These are phyloP conservation scores for Paraphaeosphaeria minitans DNA, from an alignment of 2,329 filamentous ascomycete species.

Conservation along the genomic window DNA sequence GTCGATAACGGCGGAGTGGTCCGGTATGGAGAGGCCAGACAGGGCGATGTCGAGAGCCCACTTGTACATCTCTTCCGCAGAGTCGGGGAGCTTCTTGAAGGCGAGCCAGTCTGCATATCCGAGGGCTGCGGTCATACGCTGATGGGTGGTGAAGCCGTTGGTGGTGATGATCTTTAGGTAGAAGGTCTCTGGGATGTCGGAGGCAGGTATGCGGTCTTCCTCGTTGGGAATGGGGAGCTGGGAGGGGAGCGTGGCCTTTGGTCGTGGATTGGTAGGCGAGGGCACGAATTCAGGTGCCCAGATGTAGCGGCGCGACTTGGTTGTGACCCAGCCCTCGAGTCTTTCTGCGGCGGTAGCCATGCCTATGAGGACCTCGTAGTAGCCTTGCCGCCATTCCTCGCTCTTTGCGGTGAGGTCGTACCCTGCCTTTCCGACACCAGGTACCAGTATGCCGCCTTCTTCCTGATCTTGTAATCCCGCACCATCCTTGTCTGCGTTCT, in stretches of 20 bases:
- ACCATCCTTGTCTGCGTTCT: constrained; percentile 72
- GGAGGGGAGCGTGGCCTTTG: constrained; percentile 71
- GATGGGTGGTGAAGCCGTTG: constrained; percentile 75
- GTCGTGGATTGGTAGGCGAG: constrained; percentile 82
- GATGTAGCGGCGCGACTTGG: constrained; percentile 64
- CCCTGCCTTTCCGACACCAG: constrained; percentile 52
- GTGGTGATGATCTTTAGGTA: constrained; percentile 85
- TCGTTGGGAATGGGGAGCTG: constrained; percentile 70
- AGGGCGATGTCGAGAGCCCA: constrained; percentile 78
- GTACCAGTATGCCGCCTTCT: constrained; percentile 53
- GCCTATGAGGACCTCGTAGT: constrained; percentile 81
- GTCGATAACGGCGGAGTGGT: constrained; percentile 60
- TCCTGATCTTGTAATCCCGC: constrained; percentile 64
- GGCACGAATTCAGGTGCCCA: constrained; percentile 76
- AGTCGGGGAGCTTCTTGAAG: constrained; percentile 70
- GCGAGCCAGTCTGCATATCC: constrained; percentile 86
- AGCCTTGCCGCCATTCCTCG: constrained; percentile 84
- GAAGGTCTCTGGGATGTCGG: constrained; percentile 69
- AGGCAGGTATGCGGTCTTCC: constrained; percentile 74
- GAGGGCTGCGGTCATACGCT: constrained; percentile 80
- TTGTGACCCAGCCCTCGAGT: constrained; percentile 77
- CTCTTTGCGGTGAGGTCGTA: constrained; percentile 76
- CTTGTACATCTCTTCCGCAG: constrained; percentile 72
- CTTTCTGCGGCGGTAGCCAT: constrained; percentile 78
- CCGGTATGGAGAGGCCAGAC: constrained; percentile 55